Percentiles rank a stretch among this genome's conserved stretches.
These are phyloP conservation scores for Pinus tabuliformis DNA, from an alignment of 75 land plant genomes.

Conservation along the genomic window DNA sequence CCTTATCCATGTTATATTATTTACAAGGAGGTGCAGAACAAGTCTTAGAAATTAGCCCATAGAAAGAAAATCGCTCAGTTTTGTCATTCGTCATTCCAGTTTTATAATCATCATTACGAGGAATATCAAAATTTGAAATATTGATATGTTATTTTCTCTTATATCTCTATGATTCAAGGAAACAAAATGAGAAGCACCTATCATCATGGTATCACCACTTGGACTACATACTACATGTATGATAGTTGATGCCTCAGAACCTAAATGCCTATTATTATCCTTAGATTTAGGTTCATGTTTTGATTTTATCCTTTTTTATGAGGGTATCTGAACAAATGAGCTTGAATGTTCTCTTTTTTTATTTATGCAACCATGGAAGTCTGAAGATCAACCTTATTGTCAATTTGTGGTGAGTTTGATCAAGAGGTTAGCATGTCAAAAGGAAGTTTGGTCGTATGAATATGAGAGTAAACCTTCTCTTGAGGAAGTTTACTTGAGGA, in stretches of 20 bases:
- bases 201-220: not conserved
- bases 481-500: not conserved
- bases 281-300: not conserved
- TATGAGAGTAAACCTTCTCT: not conserved
- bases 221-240: not conserved
- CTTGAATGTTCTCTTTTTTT: conserved; percentile 2
- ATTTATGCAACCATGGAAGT: not conserved
- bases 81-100: not conserved
- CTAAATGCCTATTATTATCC: not conserved
- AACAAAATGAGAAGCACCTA: not conserved
- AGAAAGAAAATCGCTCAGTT: not conserved
- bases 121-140: conserved; percentile 1
- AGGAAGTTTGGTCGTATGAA: not conserved
- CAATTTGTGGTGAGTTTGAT: not conserved
- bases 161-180: not conserved
- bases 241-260: not conserved
- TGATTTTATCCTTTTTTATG: not conserved
- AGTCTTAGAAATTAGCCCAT: not conserved
- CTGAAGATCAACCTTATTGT: not conserved
- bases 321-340: not conserved
- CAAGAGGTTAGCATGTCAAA: not conserved
- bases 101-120: not conserved
- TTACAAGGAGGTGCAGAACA: not conserved
- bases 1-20: not conserved
- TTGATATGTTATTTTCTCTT: not conserved